Percentiles rank a stretch among this genome's conserved stretches.
Conservation (phyloP, 495 filamentous ascomycete genomes). For the Alectoria sarmentosa region DNA sequence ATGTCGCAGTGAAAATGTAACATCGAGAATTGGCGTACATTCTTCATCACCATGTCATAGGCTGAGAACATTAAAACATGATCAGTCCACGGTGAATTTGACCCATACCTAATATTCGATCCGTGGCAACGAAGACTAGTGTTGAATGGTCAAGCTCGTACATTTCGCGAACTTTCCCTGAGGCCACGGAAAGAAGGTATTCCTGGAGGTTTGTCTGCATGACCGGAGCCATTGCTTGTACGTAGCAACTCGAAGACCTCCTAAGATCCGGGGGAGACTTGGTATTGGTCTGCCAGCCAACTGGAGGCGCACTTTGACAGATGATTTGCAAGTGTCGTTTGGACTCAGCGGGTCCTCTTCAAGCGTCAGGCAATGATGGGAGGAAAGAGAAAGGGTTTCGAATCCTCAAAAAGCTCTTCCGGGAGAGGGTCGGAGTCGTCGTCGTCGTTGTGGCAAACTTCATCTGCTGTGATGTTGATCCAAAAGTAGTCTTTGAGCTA, state of each 20-base stretch:
- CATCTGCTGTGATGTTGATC: neutral
- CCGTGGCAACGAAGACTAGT: conserved; percentile 81
- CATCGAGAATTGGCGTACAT: conserved; percentile 42
- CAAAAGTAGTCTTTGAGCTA: neutral
- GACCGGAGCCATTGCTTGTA: conserved; percentile 38
- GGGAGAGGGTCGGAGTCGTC: neutral
- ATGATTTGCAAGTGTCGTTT: neutral
- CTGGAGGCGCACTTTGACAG: neutral
- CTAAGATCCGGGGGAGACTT: neutral
- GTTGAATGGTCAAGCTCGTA: conserved; percentile 68
- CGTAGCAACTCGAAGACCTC: neutral
- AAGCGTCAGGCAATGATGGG: neutral
- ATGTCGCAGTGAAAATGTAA: conserved; percentile 5
- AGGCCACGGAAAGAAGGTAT: conserved; percentile 49
- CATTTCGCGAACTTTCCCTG: conserved; percentile 78
- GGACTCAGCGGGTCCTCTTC: neutral
- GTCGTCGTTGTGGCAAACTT: neutral
- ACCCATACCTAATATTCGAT: conserved; percentile 63
- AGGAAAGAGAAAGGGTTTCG: neutral
- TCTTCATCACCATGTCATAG: conserved; percentile 86
- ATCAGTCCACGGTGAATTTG: neutral
- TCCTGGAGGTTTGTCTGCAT: conserved; percentile 47
- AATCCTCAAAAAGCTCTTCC: neutral
- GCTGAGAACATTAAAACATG: conserved; percentile 35
- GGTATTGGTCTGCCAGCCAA: neutral